Base-by-base conservation (phyloP, 352 stramenopile genomes). In the Paralagenidium karlingii region DNA sequence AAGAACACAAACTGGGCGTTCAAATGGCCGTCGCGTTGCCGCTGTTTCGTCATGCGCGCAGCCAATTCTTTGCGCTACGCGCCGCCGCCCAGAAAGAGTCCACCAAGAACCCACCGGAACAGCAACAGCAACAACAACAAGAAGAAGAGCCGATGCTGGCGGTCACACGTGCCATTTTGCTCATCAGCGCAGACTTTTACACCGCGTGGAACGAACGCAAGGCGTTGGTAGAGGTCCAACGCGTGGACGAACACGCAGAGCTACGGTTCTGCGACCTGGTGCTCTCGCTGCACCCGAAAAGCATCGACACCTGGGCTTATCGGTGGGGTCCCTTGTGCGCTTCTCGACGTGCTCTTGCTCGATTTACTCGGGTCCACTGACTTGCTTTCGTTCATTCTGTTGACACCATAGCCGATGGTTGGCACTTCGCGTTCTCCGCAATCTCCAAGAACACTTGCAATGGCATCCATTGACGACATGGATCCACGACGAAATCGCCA, bases 131-230 rank as follows among this genome's bases (percentile, higher is more conserved):
- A 45, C 9, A 33, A 25, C 11, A 28, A 19, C 0, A 30, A 58
- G 9, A 41, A 55, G 20, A 38, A 24, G 3, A 24, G 24, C 3
- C 50, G 43, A 46, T 85, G 33, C 38, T 78, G 29, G 50, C 64
- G 24, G 69, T 59, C 46, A 77, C 71, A 6, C 65, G 73, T 8
- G 67, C 62, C 5, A 63, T 87, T 45, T 43, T 90, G 40, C 63
- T 87, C 29, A 70, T 90, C 34, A 80, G 58, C 24, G 73, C 73
- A 22, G 76, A 90, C 50, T 90, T 80, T 43, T 87, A 90, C 51
- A 80, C 76, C n/a, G 76, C 73, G 13, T 90, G 69, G 71, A 90
- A 90, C 44, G 71, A 66, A 30, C 58, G 75, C 66, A 89, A 87
- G 37, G 41, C 55, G 13, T 63, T 79, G 22, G 68, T 89, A 37